These are phyloP conservation scores for Boletales sp. DNA, from an alignment of 768 basidiomycete genomes.

Conservation along the genomic window DNA sequence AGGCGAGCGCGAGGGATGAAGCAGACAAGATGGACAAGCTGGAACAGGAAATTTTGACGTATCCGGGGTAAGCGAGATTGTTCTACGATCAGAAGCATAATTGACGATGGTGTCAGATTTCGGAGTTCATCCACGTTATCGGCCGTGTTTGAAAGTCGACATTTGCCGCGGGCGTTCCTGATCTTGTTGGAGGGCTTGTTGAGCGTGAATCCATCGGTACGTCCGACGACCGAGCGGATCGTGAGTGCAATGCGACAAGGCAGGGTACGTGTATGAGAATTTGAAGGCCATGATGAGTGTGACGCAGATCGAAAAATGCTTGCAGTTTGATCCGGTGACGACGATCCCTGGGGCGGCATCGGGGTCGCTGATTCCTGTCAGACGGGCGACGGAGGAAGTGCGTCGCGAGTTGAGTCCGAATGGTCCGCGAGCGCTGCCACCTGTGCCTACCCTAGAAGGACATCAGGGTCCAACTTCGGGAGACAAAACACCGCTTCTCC, in stretches of 20 bases:
- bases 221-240: slow-evolving; percentile 75
- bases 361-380: slow-evolving; percentile 23
- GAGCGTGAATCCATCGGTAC: slow-evolving; percentile 51
- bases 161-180: slow-evolving; percentile 67
- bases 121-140: slow-evolving; percentile 48
- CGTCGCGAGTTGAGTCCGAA: slow-evolving; percentile 23
- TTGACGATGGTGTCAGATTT: slow-evolving; percentile 39
- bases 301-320: slow-evolving; percentile 2
- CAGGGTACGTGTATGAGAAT: slow-evolving; percentile 47
- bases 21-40: slow-evolving; percentile 63
- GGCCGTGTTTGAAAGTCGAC: slow-evolving; percentile 62
- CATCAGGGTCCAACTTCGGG: background rate
- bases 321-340: slow-evolving; percentile 32
- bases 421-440: slow-evolving; percentile 14
- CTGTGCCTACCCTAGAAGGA: slow-evolving; percentile 6
- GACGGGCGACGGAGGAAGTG: slow-evolving; percentile 21
- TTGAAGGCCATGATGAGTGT: slow-evolving; percentile 8
- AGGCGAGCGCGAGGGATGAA: slow-evolving; percentile 48
- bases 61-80: slow-evolving; percentile 57
- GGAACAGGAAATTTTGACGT: slow-evolving; percentile 68
- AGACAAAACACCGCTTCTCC: slow-evolving; percentile 14
- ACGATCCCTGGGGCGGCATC: slow-evolving; percentile 6
- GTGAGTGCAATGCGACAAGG: slow-evolving; percentile 65
- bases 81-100: background rate
- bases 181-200: slow-evolving; percentile 71